Evolutionary conservation across 805 yeast genomes (phyloP).

Genomic region (Candida odintsovae): DNA sequence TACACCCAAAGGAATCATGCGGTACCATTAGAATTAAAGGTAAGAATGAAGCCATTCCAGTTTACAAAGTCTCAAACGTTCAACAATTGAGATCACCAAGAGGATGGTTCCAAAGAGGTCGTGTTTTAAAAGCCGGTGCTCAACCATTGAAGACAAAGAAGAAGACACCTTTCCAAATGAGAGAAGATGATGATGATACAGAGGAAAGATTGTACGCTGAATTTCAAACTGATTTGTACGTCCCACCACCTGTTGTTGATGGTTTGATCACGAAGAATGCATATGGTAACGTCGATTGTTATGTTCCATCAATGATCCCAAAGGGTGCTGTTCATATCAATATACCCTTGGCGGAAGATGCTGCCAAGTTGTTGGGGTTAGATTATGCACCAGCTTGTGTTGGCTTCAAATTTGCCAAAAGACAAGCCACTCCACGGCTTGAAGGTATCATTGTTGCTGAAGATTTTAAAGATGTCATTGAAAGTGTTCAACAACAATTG

Average conservation of each 20-base stretch:
- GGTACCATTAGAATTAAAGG: slow-evolving; percentile 60
- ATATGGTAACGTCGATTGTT: slow-evolving; percentile 81
- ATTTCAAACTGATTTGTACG: slow-evolving; percentile 67
- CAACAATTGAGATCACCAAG: slow-evolving; percentile 61
- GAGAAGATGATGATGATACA: slow-evolving; percentile 33
- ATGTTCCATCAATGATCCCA: slow-evolving; percentile 77
- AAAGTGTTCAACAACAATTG: slow-evolving; percentile 42
- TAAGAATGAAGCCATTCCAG: slow-evolving; percentile 43
- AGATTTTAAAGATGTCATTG: slow-evolving; percentile 56
- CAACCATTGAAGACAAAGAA: slow-evolving; percentile 51
- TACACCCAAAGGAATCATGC: slow-evolving; percentile 62
- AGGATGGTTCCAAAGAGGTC: slow-evolving; percentile 82
- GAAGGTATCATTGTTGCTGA: slow-evolving; percentile 73
- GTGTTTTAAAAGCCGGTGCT: slow-evolving; percentile 65
- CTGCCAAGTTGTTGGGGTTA: slow-evolving; percentile 64
- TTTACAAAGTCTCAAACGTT: slow-evolving; percentile 65
- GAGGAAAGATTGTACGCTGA: slow-evolving; percentile 68
- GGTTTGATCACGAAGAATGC: slow-evolving; percentile 72
- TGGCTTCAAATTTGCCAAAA: slow-evolving; percentile 68
- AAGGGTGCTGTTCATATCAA: slow-evolving; percentile 61
- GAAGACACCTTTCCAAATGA: slow-evolving; percentile 23
- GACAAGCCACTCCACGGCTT: slow-evolving; percentile 53
- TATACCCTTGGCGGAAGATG: slow-evolving; percentile 50
- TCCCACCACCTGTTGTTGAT: slow-evolving; percentile 49
- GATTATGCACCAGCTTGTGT: slow-evolving; percentile 87